Conservation (phyloP, 495 filamentous ascomycete species). For the Diplogelasinospora grovesii region DNA sequence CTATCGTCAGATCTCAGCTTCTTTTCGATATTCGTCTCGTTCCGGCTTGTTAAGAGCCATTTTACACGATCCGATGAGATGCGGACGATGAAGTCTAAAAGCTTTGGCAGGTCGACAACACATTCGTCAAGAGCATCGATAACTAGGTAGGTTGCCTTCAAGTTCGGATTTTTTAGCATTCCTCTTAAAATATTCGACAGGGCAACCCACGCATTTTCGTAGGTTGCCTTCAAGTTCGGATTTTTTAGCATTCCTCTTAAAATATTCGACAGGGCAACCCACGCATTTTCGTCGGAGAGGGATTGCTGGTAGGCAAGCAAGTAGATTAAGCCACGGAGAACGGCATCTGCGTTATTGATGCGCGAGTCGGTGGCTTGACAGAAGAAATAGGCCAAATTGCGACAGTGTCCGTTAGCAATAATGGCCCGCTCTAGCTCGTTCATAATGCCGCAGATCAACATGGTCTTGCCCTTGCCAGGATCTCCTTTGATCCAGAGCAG, state of each 20-base stretch:
- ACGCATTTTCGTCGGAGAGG: slow-evolving; percentile 20
- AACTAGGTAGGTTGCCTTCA: slow-evolving; percentile 26
- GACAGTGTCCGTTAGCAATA: neutral
- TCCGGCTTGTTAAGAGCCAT: slow-evolving; percentile 28
- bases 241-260: slow-evolving; percentile 28
- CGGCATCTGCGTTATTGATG: slow-evolving; percentile 32
- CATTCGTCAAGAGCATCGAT: slow-evolving; percentile 50
- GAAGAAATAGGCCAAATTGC: slow-evolving; percentile 38
- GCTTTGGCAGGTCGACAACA: slow-evolving; percentile 14
- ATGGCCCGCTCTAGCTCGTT: slow-evolving; percentile 21
- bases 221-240: slow-evolving; percentile 17
- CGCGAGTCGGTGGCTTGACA: slow-evolving; percentile 29
- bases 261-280: slow-evolving; percentile 20
- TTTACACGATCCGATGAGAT: slow-evolving; percentile 23
- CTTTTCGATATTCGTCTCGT: slow-evolving; percentile 21
- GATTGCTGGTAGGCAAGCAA: slow-evolving; percentile 19
- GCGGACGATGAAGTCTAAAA: slow-evolving; percentile 27
- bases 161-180: slow-evolving; percentile 26
- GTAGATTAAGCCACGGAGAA: slow-evolving; percentile 37
- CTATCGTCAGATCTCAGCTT: slow-evolving; percentile 14
- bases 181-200: slow-evolving; percentile 22
- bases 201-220: slow-evolving; percentile 20
- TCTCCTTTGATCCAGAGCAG: slow-evolving; percentile 39
- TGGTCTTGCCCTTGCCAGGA: slow-evolving; percentile 49
- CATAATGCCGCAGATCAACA: slow-evolving; percentile 40